Evolutionary conservation across 257 asterid species (phyloP).

Genomic region (Solanum acaule): DNA sequence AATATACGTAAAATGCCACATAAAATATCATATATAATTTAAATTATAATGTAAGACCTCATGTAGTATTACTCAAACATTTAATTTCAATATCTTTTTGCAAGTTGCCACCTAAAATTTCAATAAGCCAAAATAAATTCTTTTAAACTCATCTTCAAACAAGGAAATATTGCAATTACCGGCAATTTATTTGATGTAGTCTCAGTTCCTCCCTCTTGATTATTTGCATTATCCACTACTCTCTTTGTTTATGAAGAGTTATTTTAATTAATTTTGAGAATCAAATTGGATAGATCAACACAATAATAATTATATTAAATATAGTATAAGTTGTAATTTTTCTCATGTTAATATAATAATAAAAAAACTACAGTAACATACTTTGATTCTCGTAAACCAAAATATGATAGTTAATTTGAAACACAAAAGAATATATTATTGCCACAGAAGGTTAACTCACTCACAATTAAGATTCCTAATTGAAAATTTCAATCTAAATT

Average conservation of each 20-base stretch:
- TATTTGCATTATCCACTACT: not conserved
- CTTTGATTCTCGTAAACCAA: not conserved
- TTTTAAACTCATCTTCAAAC: not conserved
- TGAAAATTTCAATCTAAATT: too few species aligned
- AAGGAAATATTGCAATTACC: not conserved
- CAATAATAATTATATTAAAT: not conserved
- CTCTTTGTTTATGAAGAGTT: not conserved
- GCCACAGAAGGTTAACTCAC: not conserved
- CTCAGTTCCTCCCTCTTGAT: not conserved
- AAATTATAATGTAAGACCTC: too few species aligned
- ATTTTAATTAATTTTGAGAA: not conserved
- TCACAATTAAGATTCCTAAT: not conserved
- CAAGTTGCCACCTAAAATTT: not conserved
- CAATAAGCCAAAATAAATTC: not conserved
- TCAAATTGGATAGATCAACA: not conserved
- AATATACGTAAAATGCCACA: too few species aligned
- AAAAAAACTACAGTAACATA: not conserved
- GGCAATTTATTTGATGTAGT: not conserved
- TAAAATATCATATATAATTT: too few species aligned
- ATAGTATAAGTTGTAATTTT: not conserved
- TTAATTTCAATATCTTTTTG: too few species aligned
- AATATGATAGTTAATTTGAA: not conserved
- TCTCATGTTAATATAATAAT: not conserved
- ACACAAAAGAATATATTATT: not conserved
- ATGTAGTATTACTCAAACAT: too few species aligned